phyloP scores from a whole-genome alignment of 78 protist species.

The Bodo saltans region DNA sequence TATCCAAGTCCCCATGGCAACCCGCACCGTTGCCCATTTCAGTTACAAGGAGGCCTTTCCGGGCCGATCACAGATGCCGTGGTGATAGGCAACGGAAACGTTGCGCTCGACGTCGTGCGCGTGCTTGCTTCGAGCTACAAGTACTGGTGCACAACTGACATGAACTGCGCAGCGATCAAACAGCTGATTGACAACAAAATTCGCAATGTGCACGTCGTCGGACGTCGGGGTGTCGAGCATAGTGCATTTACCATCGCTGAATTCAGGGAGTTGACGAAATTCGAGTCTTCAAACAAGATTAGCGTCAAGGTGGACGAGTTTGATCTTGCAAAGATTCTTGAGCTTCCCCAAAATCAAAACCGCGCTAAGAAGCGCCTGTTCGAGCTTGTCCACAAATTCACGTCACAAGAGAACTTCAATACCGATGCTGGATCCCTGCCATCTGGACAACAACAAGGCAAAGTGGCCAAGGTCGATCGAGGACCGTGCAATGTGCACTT shows the following conservation, averaged over 20 bases:
- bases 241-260: slow-evolving; percentile 57
- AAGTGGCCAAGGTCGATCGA: no score
- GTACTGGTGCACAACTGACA: slow-evolving; percentile 34
- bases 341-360: no score
- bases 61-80: slow-evolving; percentile 12
- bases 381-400: not conserved
- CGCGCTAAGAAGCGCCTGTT: not conserved
- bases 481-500: not conserved
- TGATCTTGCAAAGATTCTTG: no score
- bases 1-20: slow-evolving; percentile 32
- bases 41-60: no score
- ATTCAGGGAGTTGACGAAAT: slow-evolving; percentile 41
- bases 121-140: slow-evolving; percentile 24
- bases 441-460: not conserved
- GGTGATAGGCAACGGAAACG: slow-evolving; percentile 66
- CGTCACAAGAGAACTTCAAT: not conserved
- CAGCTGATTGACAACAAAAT: not conserved
- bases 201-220: slow-evolving; percentile 39
- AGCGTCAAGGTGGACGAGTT: not conserved
- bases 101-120: slow-evolving; percentile 71
- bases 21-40: not conserved
- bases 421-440: not conserved
- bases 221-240: slow-evolving; percentile 60
- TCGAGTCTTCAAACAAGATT: not conserved
- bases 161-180: not conserved